These are phyloP conservation scores for Voacanga thouarsii DNA, from an alignment of 257 asterid genomes.

Conservation along the genomic window DNA sequence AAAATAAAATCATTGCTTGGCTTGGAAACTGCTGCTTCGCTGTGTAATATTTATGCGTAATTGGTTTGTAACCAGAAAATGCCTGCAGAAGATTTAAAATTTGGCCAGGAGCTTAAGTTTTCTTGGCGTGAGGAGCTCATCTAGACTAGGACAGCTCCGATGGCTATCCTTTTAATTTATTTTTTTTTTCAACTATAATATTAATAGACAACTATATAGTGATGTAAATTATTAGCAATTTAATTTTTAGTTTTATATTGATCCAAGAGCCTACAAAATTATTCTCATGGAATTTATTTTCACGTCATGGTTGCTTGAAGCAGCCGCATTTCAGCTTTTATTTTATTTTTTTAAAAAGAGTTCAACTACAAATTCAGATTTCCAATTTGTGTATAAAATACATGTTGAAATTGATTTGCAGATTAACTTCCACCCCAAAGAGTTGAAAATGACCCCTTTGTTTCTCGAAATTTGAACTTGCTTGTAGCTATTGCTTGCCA, in stretches of 20 bases:
- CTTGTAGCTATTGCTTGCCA: no score
- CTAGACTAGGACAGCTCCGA: constrained; percentile 15
- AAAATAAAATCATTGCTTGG: background rate
- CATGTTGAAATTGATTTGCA: no score
- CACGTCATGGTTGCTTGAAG: constrained; percentile 27
- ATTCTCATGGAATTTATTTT: constrained; percentile 15
- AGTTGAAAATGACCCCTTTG: no score
- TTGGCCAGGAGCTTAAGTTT: constrained; percentile 5
- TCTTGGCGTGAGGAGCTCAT: constrained; percentile 36
- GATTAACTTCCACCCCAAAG: no score
- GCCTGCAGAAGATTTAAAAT: background rate
- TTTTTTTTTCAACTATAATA: background rate
- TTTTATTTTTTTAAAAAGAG: no score
- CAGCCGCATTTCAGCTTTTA: constrained; percentile 13
- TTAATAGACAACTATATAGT: background rate
- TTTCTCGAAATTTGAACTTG: no score
- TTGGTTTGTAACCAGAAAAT: constrained; percentile 4
- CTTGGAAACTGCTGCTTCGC: constrained; percentile 2
- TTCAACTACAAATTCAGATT: background rate
- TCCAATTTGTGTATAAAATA: background rate
- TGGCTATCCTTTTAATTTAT: background rate
- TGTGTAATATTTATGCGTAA: background rate
- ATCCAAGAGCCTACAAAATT: background rate
- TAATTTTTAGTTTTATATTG: no score
- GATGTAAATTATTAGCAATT: background rate